Percentiles rank a stretch among this genome's conserved stretches.
These are phyloP conservation scores for Mycena epipterygia DNA, from an alignment of 768 basidiomycete species.

Conservation along the genomic window DNA sequence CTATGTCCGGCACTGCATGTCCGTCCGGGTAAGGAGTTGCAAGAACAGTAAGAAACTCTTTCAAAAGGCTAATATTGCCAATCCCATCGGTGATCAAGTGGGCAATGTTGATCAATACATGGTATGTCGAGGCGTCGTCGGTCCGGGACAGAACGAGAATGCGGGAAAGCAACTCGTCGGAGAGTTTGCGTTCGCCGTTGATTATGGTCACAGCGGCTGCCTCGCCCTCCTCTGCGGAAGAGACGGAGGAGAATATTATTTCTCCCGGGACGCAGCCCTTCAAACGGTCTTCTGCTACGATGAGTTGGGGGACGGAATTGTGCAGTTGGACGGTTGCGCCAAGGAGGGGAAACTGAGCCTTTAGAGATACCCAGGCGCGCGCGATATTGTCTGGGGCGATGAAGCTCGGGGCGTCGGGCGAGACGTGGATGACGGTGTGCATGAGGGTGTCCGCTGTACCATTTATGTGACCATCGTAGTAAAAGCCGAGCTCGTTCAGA, in stretches of 20 bases:
- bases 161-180: slow-evolving; percentile 57
- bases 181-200: slow-evolving; percentile 53
- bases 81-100: slow-evolving; percentile 68
- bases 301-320: slow-evolving; percentile 52
- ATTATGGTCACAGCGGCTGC: slow-evolving; percentile 45
- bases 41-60: slow-evolving; percentile 62
- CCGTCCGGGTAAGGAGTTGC: slow-evolving; percentile 33
- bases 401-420: slow-evolving; percentile 26
- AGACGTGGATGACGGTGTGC: slow-evolving; percentile 47
- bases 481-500: slow-evolving; percentile 53
- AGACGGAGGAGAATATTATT: slow-evolving; percentile 50
- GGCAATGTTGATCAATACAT: slow-evolving; percentile 59
- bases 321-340: slow-evolving; percentile 55
- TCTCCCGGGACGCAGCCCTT: slow-evolving; percentile 50
- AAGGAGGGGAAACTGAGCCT: slow-evolving; percentile 64
- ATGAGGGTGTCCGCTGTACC: slow-evolving; percentile 61
- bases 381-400: slow-evolving; percentile 49
- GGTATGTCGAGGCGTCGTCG: slow-evolving; percentile 51
- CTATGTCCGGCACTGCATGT: slow-evolving; percentile 42
- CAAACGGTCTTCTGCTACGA: slow-evolving; percentile 56
- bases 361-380: slow-evolving; percentile 61
- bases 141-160: slow-evolving; percentile 56
- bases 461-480: slow-evolving; percentile 57
- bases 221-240: slow-evolving; percentile 51
- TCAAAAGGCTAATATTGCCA: slow-evolving; percentile 55